phyloP scores from a whole-genome alignment of 2,329 filamentous ascomycete species.

The Fusarium falciforme region DNA sequence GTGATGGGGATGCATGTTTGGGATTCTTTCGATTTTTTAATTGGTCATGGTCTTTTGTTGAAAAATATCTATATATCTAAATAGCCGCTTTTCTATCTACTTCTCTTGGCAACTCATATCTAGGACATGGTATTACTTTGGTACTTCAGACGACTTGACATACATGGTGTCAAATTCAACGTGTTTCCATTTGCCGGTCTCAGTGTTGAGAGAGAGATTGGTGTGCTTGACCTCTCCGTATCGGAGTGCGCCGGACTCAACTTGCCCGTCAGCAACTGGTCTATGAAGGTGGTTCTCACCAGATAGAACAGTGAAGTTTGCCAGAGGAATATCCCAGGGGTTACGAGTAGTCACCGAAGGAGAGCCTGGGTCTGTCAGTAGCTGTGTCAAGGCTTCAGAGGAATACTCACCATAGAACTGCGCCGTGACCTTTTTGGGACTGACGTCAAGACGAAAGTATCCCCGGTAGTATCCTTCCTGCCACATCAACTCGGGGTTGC shows the following conservation, averaged over 20 bases:
- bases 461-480: slow-evolving; percentile 79
- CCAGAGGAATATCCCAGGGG: slow-evolving; percentile 72
- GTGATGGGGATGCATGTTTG: neutral
- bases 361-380: slow-evolving; percentile 23
- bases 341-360: slow-evolving; percentile 71
- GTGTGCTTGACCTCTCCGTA: slow-evolving; percentile 55
- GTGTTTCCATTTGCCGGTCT: slow-evolving; percentile 27
- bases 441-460: slow-evolving; percentile 74
- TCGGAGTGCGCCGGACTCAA: slow-evolving; percentile 67
- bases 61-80: neutral
- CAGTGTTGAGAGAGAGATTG: slow-evolving; percentile 30
- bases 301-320: slow-evolving; percentile 75
- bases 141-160: neutral
- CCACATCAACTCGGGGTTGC: slow-evolving; percentile 76
- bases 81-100: neutral
- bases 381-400: accelerated
- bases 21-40: neutral
- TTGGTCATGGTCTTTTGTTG: neutral
- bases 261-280: slow-evolving; percentile 55
- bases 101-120: neutral
- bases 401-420: slow-evolving; percentile 65
- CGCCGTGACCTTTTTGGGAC: slow-evolving; percentile 68
- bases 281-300: slow-evolving; percentile 69
- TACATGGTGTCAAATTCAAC: slow-evolving; percentile 26
- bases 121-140: neutral